phyloP scores from a whole-genome alignment of 2,329 filamentous ascomycete species.

The Phialophora expanda region DNA sequence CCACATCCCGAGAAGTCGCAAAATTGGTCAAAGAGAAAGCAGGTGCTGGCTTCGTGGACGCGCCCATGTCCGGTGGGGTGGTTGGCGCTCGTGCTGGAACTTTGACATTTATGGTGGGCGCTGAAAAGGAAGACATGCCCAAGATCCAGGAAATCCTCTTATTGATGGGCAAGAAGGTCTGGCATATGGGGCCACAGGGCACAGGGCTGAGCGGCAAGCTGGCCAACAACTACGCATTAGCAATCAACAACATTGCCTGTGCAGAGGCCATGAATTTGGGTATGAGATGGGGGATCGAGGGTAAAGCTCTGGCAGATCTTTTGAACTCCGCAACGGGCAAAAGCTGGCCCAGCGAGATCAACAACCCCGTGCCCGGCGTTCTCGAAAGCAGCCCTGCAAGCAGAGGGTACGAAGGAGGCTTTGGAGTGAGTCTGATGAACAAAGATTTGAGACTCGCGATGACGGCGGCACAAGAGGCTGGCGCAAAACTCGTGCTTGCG shows the following conservation, averaged over 20 bases:
- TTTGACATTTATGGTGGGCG: conserved; percentile 94
- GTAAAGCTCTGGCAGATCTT: conserved; percentile 75
- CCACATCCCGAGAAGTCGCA: conserved; percentile 79
- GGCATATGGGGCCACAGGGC: conserved; percentile 84
- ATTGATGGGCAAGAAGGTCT: conserved; percentile 82
- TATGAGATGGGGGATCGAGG: conserved; percentile 66
- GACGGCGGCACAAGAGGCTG: conserved; percentile 70
- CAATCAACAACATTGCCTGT: conserved; percentile 83
- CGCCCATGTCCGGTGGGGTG: conserved; percentile 95
- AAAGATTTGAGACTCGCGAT: conserved; percentile 79
- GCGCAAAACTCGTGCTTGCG: conserved; percentile 69
- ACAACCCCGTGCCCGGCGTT: conserved; percentile 91
- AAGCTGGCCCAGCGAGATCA: conserved; percentile 95
- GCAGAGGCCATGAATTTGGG: conserved; percentile 71
- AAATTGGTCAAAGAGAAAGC: conserved; percentile 63
- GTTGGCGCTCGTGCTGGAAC: conserved; percentile 87
- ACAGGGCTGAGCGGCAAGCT: conserved; percentile 89
- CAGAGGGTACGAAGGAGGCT: conserved; percentile 77
- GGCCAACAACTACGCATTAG: conserved; percentile 95
- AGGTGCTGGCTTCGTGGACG: conserved; percentile 77
- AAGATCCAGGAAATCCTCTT: conserved; percentile 72
- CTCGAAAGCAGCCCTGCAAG: conserved; percentile 75
- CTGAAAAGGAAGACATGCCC: conserved; percentile 63
- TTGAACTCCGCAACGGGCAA: conserved; percentile 93
- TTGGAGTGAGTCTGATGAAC: conserved; percentile 77